These are phyloP conservation scores for Raffaelea albimanens DNA, from an alignment of 2,329 filamentous ascomycete genomes.

Conservation along the genomic window DNA sequence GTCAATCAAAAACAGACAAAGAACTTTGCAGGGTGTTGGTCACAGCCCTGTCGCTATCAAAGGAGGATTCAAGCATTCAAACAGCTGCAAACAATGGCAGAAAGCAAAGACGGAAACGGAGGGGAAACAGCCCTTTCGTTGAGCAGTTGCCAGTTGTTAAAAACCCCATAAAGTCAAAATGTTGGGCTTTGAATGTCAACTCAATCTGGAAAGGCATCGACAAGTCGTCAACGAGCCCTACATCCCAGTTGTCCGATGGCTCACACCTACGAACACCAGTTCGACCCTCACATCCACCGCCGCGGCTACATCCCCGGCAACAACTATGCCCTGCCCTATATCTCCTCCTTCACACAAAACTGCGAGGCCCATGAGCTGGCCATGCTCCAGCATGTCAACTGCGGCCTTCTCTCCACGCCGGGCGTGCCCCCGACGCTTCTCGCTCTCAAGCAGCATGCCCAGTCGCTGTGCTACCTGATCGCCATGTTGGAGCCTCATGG, in stretches of 20 bases:
- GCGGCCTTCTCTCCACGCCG: slow-evolving; percentile 45
- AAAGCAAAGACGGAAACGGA: too few species aligned
- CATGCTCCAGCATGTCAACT: slow-evolving; percentile 42
- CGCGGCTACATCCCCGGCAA: slow-evolving; percentile 22
- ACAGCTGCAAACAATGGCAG: too few species aligned
- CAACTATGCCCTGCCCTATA: slow-evolving; percentile 31
- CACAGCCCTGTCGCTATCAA: too few species aligned
- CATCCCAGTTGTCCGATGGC: too few species aligned
- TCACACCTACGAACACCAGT: slow-evolving; percentile 11
- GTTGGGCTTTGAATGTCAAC: not conserved
- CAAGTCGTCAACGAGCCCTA: too few species aligned
- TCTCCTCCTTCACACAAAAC: slow-evolving; percentile 26
- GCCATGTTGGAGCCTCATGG: slow-evolving; percentile 30
- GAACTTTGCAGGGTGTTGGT: too few species aligned
- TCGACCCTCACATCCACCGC: slow-evolving; percentile 9
- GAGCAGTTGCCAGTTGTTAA: not conserved
- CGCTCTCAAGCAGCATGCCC: slow-evolving; percentile 50
- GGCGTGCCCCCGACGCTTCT: slow-evolving; percentile 43
- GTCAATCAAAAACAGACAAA: too few species aligned
- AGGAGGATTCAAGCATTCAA: too few species aligned
- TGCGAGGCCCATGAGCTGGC: slow-evolving; percentile 17
- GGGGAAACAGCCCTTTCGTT: too few species aligned
- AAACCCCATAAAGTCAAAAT: not conserved
- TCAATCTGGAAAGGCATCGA: too few species aligned
- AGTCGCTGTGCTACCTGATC: slow-evolving; percentile 46